These are phyloP conservation scores for Tubosaeta sp. DNA, from an alignment of 768 basidiomycete species.

Conservation along the genomic window DNA sequence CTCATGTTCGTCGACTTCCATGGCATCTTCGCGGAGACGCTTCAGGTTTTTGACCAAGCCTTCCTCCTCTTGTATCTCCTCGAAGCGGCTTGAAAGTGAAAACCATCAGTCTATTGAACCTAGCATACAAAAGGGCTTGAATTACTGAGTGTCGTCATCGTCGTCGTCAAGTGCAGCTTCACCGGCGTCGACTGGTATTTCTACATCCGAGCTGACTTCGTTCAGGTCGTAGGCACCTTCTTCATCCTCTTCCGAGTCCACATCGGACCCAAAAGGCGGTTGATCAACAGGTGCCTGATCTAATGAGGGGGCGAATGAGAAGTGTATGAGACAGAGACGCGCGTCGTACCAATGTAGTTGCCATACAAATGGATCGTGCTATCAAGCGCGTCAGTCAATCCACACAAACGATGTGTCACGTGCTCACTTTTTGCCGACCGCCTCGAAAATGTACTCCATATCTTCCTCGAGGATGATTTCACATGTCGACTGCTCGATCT, in stretches of 20 bases:
- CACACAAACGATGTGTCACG: background rate
- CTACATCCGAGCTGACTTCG: conserved; percentile 81
- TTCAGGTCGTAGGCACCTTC: conserved; percentile 58
- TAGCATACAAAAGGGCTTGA: conserved; percentile 12
- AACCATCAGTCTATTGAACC: background rate
- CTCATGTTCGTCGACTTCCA: conserved; percentile 36
- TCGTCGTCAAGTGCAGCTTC: conserved; percentile 55
- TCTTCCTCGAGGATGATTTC: conserved; percentile 69
- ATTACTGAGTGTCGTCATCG: conserved; percentile 39
- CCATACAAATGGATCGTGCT: conserved; percentile 78
- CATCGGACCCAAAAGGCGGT: conserved; percentile 46
- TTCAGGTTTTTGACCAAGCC: conserved; percentile 47
- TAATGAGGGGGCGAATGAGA: conserved; percentile 22
- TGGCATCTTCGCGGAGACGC: conserved; percentile 63
- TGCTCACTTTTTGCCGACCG: conserved; percentile 77
- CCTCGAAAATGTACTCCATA: conserved; percentile 62
- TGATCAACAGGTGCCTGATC: conserved; percentile 52
- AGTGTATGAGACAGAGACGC: background rate
- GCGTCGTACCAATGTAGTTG: conserved; percentile 68
- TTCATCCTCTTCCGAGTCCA: conserved; percentile 51
- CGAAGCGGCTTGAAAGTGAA: conserved; percentile 50
- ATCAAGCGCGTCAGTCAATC: conserved; percentile 7
- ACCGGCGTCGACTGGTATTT: conserved; percentile 65
- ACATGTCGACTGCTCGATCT: conserved; percentile 76
- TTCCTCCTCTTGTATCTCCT: conserved; percentile 52